Base-by-base conservation (phyloP, 2,329 filamentous ascomycete genomes). In the Thielaviopsis musarum region DNA sequence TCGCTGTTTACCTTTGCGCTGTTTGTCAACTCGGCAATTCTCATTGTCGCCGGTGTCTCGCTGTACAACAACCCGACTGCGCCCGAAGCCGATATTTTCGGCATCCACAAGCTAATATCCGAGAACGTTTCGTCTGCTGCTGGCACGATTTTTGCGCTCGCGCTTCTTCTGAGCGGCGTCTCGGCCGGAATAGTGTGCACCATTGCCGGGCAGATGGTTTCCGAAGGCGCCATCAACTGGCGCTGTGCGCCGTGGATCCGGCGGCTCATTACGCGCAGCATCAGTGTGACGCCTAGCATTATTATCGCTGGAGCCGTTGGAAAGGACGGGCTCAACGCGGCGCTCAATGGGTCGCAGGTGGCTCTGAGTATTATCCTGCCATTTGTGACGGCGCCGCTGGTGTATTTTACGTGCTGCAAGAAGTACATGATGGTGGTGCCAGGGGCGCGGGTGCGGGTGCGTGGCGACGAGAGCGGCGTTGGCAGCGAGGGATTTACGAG, bases 101-200 rank as follows among this genome's bases (percentile, higher is more conserved):
- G 82, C 41, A 95, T 95, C 65, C 84, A 95, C 71, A 70, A 77
- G 45, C 75, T 95, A 2, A 79, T 95, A 0, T 78, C 82, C 0
- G 66, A 70, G 0, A 84, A 81, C 59, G 81, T 95, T 57, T 82
- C 85, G 0, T 82, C 84, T 0, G 85, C 80, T 0, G 90, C 88
- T 0, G 90, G 88, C 1, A 87, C 86, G 2, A 75, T 95, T n/a
- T 95, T 95, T 64, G 88, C 88, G 0, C 74, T 94, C 2, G 88
- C 89, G 0, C 74, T 95, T 1, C 77, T 95, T 0, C 79, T 94
- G 0, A 91, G 85, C 0, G 89, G 89, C 9, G 79, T 88, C 13
- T 88, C 84, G 0, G 89, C 89, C 0, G 89, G 89, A 5, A 88
- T 95, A 41, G 85, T 94, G 2, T 94, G 89, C 72, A 95, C 90